Percentiles rank a stretch among this genome's conserved stretches.
Conservation (phyloP, 768 basidiomycete genomes). For the Phylloporus arenicola region DNA sequence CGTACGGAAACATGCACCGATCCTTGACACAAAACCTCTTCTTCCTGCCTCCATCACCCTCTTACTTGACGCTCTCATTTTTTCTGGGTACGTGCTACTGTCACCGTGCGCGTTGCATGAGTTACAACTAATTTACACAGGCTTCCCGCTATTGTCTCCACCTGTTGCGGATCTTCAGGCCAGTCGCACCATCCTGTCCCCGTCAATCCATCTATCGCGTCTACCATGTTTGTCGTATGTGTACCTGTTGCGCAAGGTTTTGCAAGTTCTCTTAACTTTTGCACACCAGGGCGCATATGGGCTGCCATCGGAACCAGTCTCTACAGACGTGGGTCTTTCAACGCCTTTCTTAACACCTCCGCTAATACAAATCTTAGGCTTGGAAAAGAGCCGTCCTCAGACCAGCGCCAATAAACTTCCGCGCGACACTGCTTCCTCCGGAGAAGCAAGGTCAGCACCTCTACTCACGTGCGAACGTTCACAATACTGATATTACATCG, state of each 20-base stretch:
- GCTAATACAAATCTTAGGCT: constrained; percentile 32
- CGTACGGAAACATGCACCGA: constrained; percentile 12
- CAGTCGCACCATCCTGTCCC: neutral
- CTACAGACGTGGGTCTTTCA: constrained; percentile 25
- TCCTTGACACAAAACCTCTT: constrained; percentile 2
- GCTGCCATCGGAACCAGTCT: constrained; percentile 1
- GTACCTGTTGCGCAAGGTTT: neutral
- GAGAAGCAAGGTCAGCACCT: constrained; percentile 48
- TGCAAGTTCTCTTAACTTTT: neutral
- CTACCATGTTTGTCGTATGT: constrained; percentile 17
- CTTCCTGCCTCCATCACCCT: constrained; percentile 1
- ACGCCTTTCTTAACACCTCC: neutral
- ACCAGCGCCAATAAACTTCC: constrained; percentile 53
- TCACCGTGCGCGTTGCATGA: neutral
- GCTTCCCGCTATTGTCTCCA: neutral
- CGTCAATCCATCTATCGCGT: constrained; percentile 4
- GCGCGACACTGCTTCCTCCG: constrained; percentile 53
- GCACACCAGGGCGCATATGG: constrained; percentile 7
- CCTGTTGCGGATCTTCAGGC: neutral
- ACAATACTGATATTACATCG: neutral
- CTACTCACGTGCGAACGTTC: neutral
- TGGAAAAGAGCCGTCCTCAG: constrained; percentile 60
- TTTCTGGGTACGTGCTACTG: neutral
- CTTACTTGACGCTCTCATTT: neutral
- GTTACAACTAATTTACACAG: constrained; percentile 1